These are phyloP conservation scores for Cruciata laevipes DNA, from an alignment of 257 asterid genomes.

Conservation along the genomic window DNA sequence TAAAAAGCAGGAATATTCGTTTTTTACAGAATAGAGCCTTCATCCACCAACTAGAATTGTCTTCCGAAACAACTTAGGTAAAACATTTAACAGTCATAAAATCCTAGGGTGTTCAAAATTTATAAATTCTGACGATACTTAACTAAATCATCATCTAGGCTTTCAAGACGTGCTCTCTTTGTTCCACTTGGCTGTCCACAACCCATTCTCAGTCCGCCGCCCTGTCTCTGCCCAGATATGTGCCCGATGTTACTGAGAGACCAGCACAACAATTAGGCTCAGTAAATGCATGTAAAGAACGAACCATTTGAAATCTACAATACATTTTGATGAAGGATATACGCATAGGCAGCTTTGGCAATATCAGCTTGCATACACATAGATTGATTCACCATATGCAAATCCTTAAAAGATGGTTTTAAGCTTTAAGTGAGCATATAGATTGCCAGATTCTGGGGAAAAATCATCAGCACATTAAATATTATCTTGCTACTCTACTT, in stretches of 20 bases:
- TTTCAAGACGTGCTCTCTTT: slow-evolving; percentile 37
- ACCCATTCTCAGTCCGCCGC: slow-evolving; percentile 30
- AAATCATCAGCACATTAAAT: not conserved
- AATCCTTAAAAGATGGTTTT: not conserved
- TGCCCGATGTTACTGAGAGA: slow-evolving; percentile 9
- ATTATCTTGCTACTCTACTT: not conserved
- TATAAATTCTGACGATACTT: slow-evolving; percentile 53
- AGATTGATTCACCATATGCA: not conserved
- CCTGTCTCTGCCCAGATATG: not conserved
- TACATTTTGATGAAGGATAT: not conserved
- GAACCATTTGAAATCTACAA: not conserved
- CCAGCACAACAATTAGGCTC: not conserved
- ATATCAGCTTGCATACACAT: not conserved
- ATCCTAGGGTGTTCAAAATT: slow-evolving; percentile 14
- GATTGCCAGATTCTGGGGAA: not conserved
- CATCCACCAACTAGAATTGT: not conserved
- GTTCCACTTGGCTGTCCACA: slow-evolving; percentile 18
- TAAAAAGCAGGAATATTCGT: not conserved
- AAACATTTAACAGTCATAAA: not conserved
- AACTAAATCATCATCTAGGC: slow-evolving; percentile 74
- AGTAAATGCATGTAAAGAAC: not conserved
- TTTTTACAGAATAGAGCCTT: not conserved
- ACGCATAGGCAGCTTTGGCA: slow-evolving; percentile 1
- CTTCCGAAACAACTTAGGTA: not conserved
- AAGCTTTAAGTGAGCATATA: not conserved